A percentile compares a stretch with the other conserved stretches of the same genome.
Conservation (phyloP, 306 rosid genomes). For the Pachyrhizus erosus region DNA sequence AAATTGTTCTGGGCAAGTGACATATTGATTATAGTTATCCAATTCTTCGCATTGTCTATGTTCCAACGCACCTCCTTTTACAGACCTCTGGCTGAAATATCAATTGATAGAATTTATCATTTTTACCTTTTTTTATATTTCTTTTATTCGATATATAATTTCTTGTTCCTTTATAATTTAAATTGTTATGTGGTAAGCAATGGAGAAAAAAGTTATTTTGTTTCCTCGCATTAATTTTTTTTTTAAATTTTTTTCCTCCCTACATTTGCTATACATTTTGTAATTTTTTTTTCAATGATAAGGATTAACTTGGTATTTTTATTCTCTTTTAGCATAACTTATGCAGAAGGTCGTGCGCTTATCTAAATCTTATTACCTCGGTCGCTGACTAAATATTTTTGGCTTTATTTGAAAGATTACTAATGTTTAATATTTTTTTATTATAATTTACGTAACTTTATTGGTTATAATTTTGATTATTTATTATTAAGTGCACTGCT, state of each 20-base stretch:
- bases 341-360: neutral
- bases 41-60: conserved; percentile 26
- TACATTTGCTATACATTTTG: neutral
- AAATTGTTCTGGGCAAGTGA: conserved; percentile 1
- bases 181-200: neutral
- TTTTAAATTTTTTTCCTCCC: neutral
- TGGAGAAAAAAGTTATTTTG: neutral
- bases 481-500: too few species aligned
- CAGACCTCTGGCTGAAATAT: neutral
- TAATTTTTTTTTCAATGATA: neutral
- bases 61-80: neutral
- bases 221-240: neutral
- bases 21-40: neutral
- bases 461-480: too few species aligned
- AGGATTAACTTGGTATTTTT: neutral
- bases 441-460: too few species aligned
- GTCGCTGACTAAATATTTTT: too few species aligned
- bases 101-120: neutral
- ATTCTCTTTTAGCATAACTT: neutral
- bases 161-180: neutral
- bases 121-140: neutral
- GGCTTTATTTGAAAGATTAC: too few species aligned
- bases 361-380: too few species aligned
- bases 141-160: neutral
- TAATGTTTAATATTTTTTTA: too few species aligned